phyloP scores from a whole-genome alignment of 441 rosid species.

The Dalechampia spathulata region DNA sequence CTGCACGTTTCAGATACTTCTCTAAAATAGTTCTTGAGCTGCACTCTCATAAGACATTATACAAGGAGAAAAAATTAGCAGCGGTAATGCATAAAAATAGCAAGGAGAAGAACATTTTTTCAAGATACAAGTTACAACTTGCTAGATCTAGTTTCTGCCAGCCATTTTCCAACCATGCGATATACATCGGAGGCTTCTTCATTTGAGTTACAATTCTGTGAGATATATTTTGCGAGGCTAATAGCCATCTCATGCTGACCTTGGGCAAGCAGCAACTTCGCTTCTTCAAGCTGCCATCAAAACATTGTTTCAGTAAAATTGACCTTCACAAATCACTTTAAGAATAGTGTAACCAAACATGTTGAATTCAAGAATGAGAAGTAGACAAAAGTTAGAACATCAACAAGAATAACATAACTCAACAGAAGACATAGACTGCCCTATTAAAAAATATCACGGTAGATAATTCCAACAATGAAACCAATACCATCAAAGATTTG shows the following conservation, averaged over 20 bases:
- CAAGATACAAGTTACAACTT: slow-evolving; percentile 38
- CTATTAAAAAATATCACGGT: too few relatives aligned
- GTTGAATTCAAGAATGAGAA: neutral
- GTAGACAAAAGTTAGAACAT: neutral
- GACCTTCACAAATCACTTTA: neutral
- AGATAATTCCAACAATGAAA: too few relatives aligned
- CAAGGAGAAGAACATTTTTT: neutral
- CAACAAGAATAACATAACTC: neutral
- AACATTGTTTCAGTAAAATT: slow-evolving; percentile 3
- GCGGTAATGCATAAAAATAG: slow-evolving; percentile 11
- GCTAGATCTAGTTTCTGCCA: slow-evolving; percentile 98
- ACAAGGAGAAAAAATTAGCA: slow-evolving; percentile 16
- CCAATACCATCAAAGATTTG: too few relatives aligned
- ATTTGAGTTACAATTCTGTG: slow-evolving; percentile 51
- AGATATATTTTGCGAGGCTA: slow-evolving; percentile 76
- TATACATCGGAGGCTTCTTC: slow-evolving; percentile 73
- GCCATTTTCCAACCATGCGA: slow-evolving; percentile 97
- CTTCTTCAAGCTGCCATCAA: slow-evolving; percentile 84
- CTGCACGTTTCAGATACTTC: slow-evolving; percentile 92
- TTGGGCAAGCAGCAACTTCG: slow-evolving; percentile 86
- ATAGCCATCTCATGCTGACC: slow-evolving; percentile 97
- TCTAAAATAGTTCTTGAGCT: slow-evolving; percentile 96
- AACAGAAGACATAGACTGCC: neutral
- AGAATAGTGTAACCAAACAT: neutral
- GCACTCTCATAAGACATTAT: slow-evolving; percentile 23